These are phyloP conservation scores for Suillus brevipes DNA, from an alignment of 768 basidiomycete genomes.

Conservation along the genomic window DNA sequence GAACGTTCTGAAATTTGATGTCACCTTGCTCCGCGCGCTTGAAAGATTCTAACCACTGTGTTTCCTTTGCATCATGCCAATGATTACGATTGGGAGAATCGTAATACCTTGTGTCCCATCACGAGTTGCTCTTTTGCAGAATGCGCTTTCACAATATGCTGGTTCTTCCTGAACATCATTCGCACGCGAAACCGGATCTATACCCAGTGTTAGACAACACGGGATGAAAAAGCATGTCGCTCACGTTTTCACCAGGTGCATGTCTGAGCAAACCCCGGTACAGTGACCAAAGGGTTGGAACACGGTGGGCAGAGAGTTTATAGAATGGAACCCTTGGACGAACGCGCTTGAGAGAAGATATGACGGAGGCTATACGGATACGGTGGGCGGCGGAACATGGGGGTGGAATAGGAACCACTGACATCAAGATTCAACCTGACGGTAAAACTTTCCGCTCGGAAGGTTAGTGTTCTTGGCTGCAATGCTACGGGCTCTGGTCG, in stretches of 20 bases:
- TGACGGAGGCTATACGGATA: slow-evolving; percentile 47
- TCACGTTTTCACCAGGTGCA: slow-evolving; percentile 56
- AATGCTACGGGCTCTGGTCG: not conserved
- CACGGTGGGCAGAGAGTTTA: slow-evolving; percentile 65
- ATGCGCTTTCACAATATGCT: slow-evolving; percentile 52
- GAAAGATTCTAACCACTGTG: slow-evolving; percentile 64
- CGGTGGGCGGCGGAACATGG: slow-evolving; percentile 46
- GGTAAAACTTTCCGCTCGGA: not conserved
- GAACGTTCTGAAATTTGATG: slow-evolving; percentile 40
- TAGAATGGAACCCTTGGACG: slow-evolving; percentile 68
- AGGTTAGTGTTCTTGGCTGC: not conserved
- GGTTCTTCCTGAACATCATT: slow-evolving; percentile 52
- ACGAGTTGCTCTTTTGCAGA: slow-evolving; percentile 47
- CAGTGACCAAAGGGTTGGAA: slow-evolving; percentile 75
- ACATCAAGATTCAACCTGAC: not conserved
- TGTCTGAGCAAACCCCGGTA: slow-evolving; percentile 68
- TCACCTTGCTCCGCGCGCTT: slow-evolving; percentile 55
- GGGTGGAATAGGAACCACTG: slow-evolving; percentile 13
- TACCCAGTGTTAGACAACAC: slow-evolving; percentile 9
- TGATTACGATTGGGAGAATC: slow-evolving; percentile 1
- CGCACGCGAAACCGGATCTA: slow-evolving; percentile 63
- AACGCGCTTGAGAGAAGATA: slow-evolving; percentile 59
- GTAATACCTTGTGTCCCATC: slow-evolving; percentile 57
- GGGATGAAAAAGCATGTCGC: not conserved
- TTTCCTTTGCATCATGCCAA: not conserved